Evolutionary conservation across 78 protist species (phyloP), one percentile per base, ranked within the genome.

Genomic region (Dictyostelium firmibasis): DNA sequence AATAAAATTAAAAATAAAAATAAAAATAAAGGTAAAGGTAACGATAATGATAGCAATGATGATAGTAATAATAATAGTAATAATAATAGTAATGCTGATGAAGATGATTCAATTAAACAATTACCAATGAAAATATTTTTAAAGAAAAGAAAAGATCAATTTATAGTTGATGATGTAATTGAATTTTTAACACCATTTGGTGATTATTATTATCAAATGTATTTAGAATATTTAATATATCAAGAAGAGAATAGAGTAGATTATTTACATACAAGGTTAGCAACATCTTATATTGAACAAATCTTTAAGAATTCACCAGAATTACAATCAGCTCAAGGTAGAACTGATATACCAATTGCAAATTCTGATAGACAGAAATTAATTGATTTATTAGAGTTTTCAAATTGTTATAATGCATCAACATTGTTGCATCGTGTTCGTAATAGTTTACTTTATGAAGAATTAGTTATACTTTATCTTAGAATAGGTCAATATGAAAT

Each of bases 321-420:
- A 2, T 77, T 84, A 9, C 33, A 16, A 69, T 9, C 23, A 0
- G 4, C 86, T 29, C 41, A 20, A 16, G 64, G 35, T 29, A 82
- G 75, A 35, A 10, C n/a, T 1, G 86, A 82, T 57, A 82, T 60
- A 33, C 86, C 86, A 20, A 38, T 47, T 25, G 70, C 86, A 23
- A 60, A 35, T 35, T 43, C 27, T 5, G 72, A 85, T 10, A 79
- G 94, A 35, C 83, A 69, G 4, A 60, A 69, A 35, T 81, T 89
- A 2, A 70, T 89, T 23, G 44, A 47, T 14, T 43, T 89, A 10
- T 47, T 89, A 16, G 94, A 89, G 25, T 89, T 53, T 60, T 89
- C 94, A 25, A 89, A 89, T 35, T 89, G 86, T 76, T 89, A 89
- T 35, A 60, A 89, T 47, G 94, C 85, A 9, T 47, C 88, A 13